These are phyloP conservation scores for Helicostylum pulchrum DNA, from an alignment of 192 early-diverging fungal species.

Conservation along the genomic window DNA sequence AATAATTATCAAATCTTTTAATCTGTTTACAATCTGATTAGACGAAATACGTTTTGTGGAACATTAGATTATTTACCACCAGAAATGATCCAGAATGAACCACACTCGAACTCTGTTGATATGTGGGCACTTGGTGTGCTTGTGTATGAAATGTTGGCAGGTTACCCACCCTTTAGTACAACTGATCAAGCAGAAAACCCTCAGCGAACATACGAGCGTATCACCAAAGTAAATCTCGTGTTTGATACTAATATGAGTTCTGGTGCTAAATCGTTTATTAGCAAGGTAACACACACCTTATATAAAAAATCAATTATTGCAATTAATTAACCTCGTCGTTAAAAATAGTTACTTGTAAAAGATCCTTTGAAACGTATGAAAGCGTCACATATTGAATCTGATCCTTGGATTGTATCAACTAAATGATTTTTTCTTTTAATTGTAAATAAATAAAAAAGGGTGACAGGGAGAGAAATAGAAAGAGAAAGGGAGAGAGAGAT, in stretches of 20 bases:
- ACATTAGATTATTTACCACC: conserved; percentile 96
- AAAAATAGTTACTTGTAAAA: background rate
- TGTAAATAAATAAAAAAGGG: conserved; percentile 1
- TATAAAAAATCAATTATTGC: background rate
- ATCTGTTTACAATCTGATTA: conserved; percentile 51
- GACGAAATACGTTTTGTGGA: conserved; percentile 88
- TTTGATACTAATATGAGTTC: background rate
- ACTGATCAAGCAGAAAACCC: conserved; percentile 43
- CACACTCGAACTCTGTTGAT: conserved; percentile 78
- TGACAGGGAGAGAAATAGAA: conserved; percentile 6
- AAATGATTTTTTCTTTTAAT: background rate
- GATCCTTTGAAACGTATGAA: background rate
- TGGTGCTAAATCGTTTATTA: background rate
- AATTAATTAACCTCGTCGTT: background rate
- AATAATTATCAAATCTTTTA: conserved; percentile 38
- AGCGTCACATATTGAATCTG: background rate
- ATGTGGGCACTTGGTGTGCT: conserved; percentile 92
- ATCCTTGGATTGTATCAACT: conserved; percentile 8
- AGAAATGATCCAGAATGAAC: conserved; percentile 87
- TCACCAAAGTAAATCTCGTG: conserved; percentile 66
- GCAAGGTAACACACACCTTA: background rate
- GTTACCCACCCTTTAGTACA: conserved; percentile 81
- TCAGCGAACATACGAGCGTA: conserved; percentile 74
- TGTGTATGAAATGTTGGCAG: conserved; percentile 89
- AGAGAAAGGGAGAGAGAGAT: background rate